A percentile compares a stretch with the other conserved stretches of the same genome.
Evolutionary conservation across 306 rosid species (phyloP).

Genomic region (Hippophae tibetana): DNA sequence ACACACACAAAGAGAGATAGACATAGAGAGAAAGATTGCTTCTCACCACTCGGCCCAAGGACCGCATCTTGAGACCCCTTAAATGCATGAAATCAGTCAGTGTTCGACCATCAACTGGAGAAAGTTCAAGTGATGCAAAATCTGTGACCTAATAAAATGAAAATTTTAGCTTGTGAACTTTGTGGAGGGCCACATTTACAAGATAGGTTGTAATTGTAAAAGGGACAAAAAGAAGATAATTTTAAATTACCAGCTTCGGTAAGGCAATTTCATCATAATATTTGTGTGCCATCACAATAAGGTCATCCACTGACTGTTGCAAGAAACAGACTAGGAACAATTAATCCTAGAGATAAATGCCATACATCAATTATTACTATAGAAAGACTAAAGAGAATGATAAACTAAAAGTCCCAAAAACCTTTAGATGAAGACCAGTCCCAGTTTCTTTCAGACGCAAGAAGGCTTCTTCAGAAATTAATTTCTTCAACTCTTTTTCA

Average conservation of each 20-base stretch:
- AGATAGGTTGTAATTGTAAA: not conserved
- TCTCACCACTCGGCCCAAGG: conserved; percentile 90
- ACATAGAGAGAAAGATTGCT: conserved; percentile 7
- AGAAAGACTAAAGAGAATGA: not conserved
- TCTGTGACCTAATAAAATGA: conserved; percentile 59
- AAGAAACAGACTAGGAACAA: conserved; percentile 21
- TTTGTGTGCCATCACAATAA: conserved; percentile 54
- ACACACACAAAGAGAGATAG: too few relatives aligned
- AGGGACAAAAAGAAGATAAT: conserved; percentile 5
- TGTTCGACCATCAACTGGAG: conserved; percentile 97
- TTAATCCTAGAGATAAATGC: conserved; percentile 10
- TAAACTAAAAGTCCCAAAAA: conserved; percentile 14
- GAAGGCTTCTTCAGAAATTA: conserved; percentile 56
- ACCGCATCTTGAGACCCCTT: conserved; percentile 76
- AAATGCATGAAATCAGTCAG: conserved; percentile 96
- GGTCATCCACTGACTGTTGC: conserved; percentile 72
- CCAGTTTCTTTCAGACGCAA: conserved; percentile 63
- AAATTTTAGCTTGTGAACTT: conserved; percentile 20
- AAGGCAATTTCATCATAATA: conserved; percentile 80
- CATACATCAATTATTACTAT: not conserved
- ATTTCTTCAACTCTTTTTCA: conserved; percentile 40
- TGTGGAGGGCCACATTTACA: conserved; percentile 9
- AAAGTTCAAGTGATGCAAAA: conserved; percentile 94
- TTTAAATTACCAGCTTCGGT: conserved; percentile 75
- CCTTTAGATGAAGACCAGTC: conserved; percentile 84